A percentile compares a stretch with the other conserved stretches of the same genome.
phyloP scores from a whole-genome alignment of 257 asterid species.

The Sherardia arvensis region DNA sequence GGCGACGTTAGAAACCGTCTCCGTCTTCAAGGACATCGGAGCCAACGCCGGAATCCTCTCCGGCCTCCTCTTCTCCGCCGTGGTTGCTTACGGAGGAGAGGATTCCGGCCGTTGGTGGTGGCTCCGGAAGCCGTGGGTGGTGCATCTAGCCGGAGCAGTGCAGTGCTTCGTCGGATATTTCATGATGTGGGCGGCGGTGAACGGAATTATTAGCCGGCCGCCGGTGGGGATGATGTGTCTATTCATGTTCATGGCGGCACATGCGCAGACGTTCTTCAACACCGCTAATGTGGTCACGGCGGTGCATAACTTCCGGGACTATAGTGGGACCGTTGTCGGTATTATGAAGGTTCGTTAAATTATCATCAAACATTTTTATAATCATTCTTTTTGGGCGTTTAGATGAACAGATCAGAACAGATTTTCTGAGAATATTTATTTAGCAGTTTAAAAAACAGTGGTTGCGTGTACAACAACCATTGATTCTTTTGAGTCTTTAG shows the following conservation, averaged over 20 bases:
- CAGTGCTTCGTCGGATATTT: slow-evolving; percentile 87
- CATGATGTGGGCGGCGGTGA: slow-evolving; percentile 73
- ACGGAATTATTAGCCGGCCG: slow-evolving; percentile 52
- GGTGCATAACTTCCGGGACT: slow-evolving; percentile 62
- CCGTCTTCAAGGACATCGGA: slow-evolving; percentile 82
- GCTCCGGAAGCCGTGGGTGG: slow-evolving; percentile 63
- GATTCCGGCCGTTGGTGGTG: slow-evolving; percentile 4
- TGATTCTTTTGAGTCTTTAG: too few species aligned
- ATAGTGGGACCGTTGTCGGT: slow-evolving; percentile 81
- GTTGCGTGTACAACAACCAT: too few species aligned
- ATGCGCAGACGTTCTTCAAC: slow-evolving; percentile 82
- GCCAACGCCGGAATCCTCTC: slow-evolving; percentile 78
- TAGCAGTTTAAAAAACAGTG: too few species aligned
- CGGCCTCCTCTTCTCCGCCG: slow-evolving; percentile 67
- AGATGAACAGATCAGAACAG: too few species aligned
- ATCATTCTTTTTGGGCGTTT: too few species aligned
- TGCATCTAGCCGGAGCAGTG: slow-evolving; percentile 52
- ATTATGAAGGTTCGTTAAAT: slow-evolving; percentile 66
- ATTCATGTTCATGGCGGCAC: slow-evolving; percentile 86
- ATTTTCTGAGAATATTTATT: too few species aligned
- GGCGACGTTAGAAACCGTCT: slow-evolving; percentile 65
- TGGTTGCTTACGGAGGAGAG: not conserved
- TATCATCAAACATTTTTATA: too few species aligned
- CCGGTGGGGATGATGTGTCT: slow-evolving; percentile 48
- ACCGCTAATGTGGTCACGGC: slow-evolving; percentile 88